Base-by-base conservation (phyloP, 139 green algal genomes). In the Haematococcus lacustris region DNA sequence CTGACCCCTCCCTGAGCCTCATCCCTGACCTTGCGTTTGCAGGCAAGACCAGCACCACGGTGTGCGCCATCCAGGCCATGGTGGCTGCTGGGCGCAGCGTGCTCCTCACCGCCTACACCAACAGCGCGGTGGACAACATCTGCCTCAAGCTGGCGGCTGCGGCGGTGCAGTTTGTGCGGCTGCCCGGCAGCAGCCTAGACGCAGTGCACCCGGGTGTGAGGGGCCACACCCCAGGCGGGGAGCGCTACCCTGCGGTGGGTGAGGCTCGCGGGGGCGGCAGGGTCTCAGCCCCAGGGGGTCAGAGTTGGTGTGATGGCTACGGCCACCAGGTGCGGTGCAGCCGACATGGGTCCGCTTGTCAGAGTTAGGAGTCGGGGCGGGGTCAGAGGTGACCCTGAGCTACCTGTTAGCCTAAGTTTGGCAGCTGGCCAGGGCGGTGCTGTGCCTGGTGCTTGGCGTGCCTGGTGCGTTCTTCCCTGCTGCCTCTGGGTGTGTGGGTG, bases 71-170 rank as follows among this genome's bases (percentile, higher is more conserved):
- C 1, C 64, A 82, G 43, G 82, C 79, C 7, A 79, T 97, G 59
- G 74, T 91, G 59, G 70, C 59, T 0, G 51, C 71, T 0, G 85
- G 89, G 3, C 69, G 76, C 3, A 76, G 62, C 23, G 84, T 98
- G 41, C 85, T 99, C 67, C 53, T 99, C n/a, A 90, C 88, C 23
- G 84, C 88, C 9, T 96, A 98, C 85, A 99, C 95, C 76, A 97
- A 99, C 88, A 93, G 85, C 62, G 95, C 95, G 0, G 89, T 99
- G 30, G 95, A 99, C 83, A 97, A 98, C 82, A 89, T 99, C 34
- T 80, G 97, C 67, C 67, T 93, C 30, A 93, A 91, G 83, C 85
- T 99, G 73, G 64, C 64, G 3, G 69, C 33, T 33, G 67, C 39
- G 76, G 35, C 65, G n/a, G 66, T 90, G 25, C 33, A 74, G 0